Evolutionary conservation across 2,329 filamentous ascomycete species (phyloP), one percentile per base, ranked within the genome.

Genomic region (Ceratocystis diversiconidia): DNA sequence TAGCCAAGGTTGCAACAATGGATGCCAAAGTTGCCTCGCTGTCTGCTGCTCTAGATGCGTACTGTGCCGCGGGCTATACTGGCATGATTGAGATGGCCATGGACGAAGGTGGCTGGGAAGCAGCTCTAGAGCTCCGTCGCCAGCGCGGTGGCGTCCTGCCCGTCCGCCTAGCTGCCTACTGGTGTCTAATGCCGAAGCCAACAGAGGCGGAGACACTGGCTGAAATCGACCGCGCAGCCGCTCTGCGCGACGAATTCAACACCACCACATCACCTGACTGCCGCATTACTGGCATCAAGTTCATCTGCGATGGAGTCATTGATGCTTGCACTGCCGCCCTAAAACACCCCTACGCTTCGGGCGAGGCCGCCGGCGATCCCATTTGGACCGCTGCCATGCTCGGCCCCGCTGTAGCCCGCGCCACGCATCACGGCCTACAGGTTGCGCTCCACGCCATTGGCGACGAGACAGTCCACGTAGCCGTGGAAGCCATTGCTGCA

Each of bases 391-490:
- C 75, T 1, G 75, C 77, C 17, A 78, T 81, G 68, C 76, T 87
- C 4, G 75, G 75, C 3, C 78, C 79, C 0, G 79, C 85, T 0
- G 79, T 87, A 1, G 73, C 76, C 10, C 76, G 76, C n/a, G 83
- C 84, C 1, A 78, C 80, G 57, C 74, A 73, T 2, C 78, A 78
- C 0, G 79, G 80, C 0, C 72, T 87, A 48, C 85, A 87, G 70
- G 79, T 82, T 46, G 85, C 85, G 0, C 75, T 87, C 8, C 85
- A 87, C 69, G 85, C 85, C 52, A 87, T 87, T 66, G 85, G 85
- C 50, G 84, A 87, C 70, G 75, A 75, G 19, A 83, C 85, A 0
- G 76, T 86, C 32, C 75, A 74, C 48, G 80, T 80, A 68, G 83
- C 82, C 6, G 78, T 87, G 66, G 79, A 86, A 69, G 78, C 78